phyloP scores from a whole-genome alignment of 2,329 filamentous ascomycete genomes.

The Colletotrichum eremochloae region DNA sequence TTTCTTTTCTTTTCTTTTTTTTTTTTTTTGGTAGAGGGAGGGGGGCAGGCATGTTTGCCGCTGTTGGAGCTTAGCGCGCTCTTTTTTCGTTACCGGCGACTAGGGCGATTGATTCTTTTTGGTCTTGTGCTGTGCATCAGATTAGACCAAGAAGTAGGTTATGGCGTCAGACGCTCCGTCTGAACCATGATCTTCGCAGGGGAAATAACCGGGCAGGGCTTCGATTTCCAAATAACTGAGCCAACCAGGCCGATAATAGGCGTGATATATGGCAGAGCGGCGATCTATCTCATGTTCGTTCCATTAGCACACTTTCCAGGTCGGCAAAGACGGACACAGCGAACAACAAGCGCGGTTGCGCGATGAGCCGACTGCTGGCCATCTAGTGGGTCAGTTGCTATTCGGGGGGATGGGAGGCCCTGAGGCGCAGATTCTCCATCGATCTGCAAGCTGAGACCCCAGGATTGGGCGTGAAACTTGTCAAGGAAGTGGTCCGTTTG shows the following conservation, averaged over 20 bases:
- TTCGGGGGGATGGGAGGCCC: constrained; percentile 33
- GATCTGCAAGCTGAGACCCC: constrained; percentile 60
- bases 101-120: constrained; percentile 27
- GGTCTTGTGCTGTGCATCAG: constrained; percentile 53
- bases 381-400: constrained; percentile 1
- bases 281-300: constrained; percentile 31
- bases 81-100: constrained; percentile 29
- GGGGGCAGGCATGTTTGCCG: constrained; percentile 19
- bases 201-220: constrained; percentile 48
- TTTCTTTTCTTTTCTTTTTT: no score
- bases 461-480: constrained; percentile 56
- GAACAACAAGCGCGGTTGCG: constrained; percentile 23
- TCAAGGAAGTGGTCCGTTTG: constrained; percentile 46
- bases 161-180: constrained; percentile 57
- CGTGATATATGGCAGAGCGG: constrained; percentile 31
- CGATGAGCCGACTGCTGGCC: constrained; percentile 1
- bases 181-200: constrained; percentile 58
- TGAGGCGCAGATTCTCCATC: constrained; percentile 49
- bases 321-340: constrained; percentile 11
- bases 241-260: constrained; percentile 24
- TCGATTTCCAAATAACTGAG: constrained; percentile 42
- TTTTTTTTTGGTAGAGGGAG: no score
- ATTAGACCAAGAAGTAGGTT: constrained; percentile 52
- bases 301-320: constrained; percentile 18
- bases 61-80: constrained; percentile 33